A percentile compares a stretch with the other conserved stretches of the same genome.
Conservation (phyloP, 495 filamentous ascomycete genomes). For the Lophiostoma macrostomum region DNA sequence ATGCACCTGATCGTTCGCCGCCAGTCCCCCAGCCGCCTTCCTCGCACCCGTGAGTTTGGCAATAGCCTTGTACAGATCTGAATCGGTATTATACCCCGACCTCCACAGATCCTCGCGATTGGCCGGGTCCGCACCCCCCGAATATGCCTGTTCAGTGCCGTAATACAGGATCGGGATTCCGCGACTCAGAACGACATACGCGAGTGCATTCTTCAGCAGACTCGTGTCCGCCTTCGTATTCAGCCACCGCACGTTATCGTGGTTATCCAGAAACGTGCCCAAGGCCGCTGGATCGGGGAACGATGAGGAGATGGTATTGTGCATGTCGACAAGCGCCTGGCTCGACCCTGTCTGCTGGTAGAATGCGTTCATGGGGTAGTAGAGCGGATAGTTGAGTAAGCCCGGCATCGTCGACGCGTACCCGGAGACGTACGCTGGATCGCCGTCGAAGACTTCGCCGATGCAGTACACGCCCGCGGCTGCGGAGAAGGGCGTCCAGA, state of each 20-base stretch:
- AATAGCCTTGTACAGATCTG: slow-evolving; percentile 61
- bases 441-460: slow-evolving; percentile 67
- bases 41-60: slow-evolving; percentile 23
- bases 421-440: slow-evolving; percentile 57
- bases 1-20: slow-evolving; percentile 13
- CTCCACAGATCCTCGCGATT: slow-evolving; percentile 78
- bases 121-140: slow-evolving; percentile 54
- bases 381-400: slow-evolving; percentile 64
- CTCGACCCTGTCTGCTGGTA: slow-evolving; percentile 44
- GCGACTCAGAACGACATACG: slow-evolving; percentile 68
- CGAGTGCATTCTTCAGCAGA: slow-evolving; percentile 64
- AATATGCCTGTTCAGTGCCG: slow-evolving; percentile 71
- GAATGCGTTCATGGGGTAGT: slow-evolving; percentile 60
- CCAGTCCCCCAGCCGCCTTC: slow-evolving; percentile 9
- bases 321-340: slow-evolving; percentile 32
- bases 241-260: slow-evolving; percentile 53
- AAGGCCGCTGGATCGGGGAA: slow-evolving; percentile 63
- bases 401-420: slow-evolving; percentile 64
- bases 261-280: slow-evolving; percentile 77
- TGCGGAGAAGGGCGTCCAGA: slow-evolving; percentile 61
- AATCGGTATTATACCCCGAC: slow-evolving; percentile 57
- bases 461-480: slow-evolving; percentile 71
- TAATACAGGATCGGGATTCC: slow-evolving; percentile 65
- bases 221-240: slow-evolving; percentile 41
- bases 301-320: slow-evolving; percentile 37